Evolutionary conservation across 1,284 basidiomycete species (phyloP), one percentile per base, ranked within the genome.

Genomic region (Blastosporella zonata): DNA sequence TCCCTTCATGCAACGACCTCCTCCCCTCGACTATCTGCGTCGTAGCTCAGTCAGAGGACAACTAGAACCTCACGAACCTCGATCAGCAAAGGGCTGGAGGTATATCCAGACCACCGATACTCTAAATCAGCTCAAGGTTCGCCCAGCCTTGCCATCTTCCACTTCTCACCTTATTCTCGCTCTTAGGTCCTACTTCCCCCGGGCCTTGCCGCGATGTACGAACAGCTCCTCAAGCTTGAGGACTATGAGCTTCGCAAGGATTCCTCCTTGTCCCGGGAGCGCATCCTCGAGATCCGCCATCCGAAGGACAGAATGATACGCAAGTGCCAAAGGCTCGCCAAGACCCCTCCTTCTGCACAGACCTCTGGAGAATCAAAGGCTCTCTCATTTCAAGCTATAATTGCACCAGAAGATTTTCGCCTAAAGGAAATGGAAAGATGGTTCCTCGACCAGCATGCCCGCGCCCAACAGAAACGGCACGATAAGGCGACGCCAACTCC

Each of bases 291-390:
- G 59, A 84, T 88, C 43, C 83, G 84, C 15, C 84, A 80, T 57
- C 73, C 88, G 58, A 87, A 87, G 67, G 86, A 87, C 62, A 76
- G 85, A 45, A 86, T 88, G 83, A 78, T 87, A 54, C 82, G 84
- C 64, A 87, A 87, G 59, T 86, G 82, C 62, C 79, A 81, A 55
- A 77, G 79, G 52, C 67, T 87, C 40, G 63, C 77, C 56, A 71
- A 66, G 54, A 59, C 63, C 42, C 66, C 70, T 10, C 58, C 67
- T 35, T 62, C 67, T 6, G 54, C 62, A 58, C 67, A 67, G 62
- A 66, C 67, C 62, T 67, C 48, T 51, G 69, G 62, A 2, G 67
- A 69, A 22, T 59, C 61, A 4, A 65, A 34, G 13, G 41, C 25
- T 4, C 50, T 71, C 45, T 67, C 74, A 36, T 84, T 85, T 62